Conservation (phyloP, 306 rosid species). For the Pyrus communis region DNA sequence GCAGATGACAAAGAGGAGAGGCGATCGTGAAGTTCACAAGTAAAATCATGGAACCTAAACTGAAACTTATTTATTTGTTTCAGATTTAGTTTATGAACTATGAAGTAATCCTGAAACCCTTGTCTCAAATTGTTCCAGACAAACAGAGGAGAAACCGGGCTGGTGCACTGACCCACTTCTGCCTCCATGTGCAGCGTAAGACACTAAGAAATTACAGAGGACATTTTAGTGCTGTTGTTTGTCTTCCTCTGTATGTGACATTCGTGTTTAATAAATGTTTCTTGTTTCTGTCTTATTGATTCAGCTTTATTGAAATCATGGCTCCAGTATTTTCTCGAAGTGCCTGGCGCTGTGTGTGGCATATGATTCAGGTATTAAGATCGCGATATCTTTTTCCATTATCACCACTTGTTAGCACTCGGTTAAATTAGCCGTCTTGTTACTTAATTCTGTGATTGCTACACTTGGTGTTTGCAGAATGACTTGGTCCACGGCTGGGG, state of each 20-base stretch:
- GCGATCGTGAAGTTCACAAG: constrained; percentile 94
- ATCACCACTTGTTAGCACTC: background rate
- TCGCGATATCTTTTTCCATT: background rate
- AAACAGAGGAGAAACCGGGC: constrained; percentile 82
- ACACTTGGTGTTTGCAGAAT: constrained; percentile 46
- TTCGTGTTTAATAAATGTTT: background rate
- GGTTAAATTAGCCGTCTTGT: constrained; percentile 4
- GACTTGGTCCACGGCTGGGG: constrained; percentile 99
- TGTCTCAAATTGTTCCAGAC: constrained; percentile 36
- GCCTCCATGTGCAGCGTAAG: constrained; percentile 99
- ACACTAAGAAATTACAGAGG: background rate
- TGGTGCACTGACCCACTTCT: constrained; percentile 91
- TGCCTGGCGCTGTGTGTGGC: constrained; percentile 99
- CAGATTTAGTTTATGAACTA: background rate
- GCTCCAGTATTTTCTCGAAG: constrained; percentile 96
- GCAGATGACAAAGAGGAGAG: constrained; percentile 98
- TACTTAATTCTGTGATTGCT: background rate
- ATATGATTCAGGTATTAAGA: constrained; percentile 75
- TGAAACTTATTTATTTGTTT: background rate
- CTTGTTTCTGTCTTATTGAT: background rate
- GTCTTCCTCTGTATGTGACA: constrained; percentile 3
- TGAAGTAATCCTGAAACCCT: background rate
- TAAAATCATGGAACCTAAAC: constrained; percentile 21
- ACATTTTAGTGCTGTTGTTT: background rate
- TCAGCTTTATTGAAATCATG: constrained; percentile 96